Base-by-base conservation (phyloP, 352 stramenopile genomes). In the Phytophthora constricta region DNA sequence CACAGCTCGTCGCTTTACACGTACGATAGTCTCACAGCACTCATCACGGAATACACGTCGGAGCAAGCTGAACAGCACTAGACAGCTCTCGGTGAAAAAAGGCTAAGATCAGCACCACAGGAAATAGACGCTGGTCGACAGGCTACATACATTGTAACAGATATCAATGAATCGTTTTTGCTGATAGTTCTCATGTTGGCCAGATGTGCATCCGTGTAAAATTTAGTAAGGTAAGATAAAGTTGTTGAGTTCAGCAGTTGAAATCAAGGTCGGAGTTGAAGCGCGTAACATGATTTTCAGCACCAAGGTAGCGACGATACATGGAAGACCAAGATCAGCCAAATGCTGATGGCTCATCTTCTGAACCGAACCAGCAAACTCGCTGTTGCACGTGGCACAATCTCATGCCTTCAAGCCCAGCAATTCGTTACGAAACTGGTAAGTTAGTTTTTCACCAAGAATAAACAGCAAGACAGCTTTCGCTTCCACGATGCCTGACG, bases 1-100 rank as follows among this genome's bases (percentile, higher is more conserved):
- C 97, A 99, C 83, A 91, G 82, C 50, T 98, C 96, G 19, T 95
- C 87, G 13, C 81, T 99, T 23, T 99, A 99, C 82, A 98, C 97
- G 13, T 99, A 99, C 77, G 85, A 97, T 58, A 84, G 89, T 41
- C 49, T 97, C 47, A 79, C 75, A 25, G 66, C 74, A 50, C 74
- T 96, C 51, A 81, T 90, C 54, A 58, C 69, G 1, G 87, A 93
- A 33, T 72, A 74, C 57, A 25, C 69, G 1, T 52, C 60, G 14
- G 58, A 66, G 19, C 20, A 45, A 41, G 33, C 42, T 11, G 50
- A 59, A 7, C 22, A 65, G 23, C 56, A 73, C 20, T 68, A 68
- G 45, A 45, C 4, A 56, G 9, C 22, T 11, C 31, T 50, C 19
- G 14, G 58, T 60, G 41, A 60, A 16, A 48, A 31, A 17, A 28